Base-by-base conservation (phyloP, 352 stramenopile species). In the Globisporangium cederbergense region DNA sequence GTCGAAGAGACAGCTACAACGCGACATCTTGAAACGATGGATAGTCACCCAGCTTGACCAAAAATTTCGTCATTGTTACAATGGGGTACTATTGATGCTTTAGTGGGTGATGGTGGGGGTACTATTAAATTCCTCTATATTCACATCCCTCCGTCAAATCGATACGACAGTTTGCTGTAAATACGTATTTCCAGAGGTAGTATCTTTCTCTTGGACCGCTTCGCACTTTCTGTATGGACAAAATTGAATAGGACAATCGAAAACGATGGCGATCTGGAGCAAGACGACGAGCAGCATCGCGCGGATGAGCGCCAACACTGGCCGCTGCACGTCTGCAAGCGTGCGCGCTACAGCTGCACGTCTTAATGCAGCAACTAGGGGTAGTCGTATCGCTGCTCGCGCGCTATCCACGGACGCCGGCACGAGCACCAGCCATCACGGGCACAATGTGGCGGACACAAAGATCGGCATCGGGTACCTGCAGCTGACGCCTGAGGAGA, bases 401-500 rank as follows among this genome's bases (percentile, higher is more conserved):
- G 30, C 46, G 47, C 40, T 57, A 34, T 49, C 63, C 46, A 64
- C 14, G 62, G 55, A 32, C n/a, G 68, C 70, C 54, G 60, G 46
- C 32, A 72, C 74, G 8, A 78, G 58, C 28, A 58, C 62, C 9
- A 57, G 66, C 45, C 71, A 76, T 13, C 75, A 77, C 20, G 72
- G 73, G 32, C 73, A 89, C 54, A 79, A 85, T 43, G 72, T 78
- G 42, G 77, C 74, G 4, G 76, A 89, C 63, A 61, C 70, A 2
- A 83, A 81, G 20, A 77, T 92, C 30, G 81, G 81, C 60, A 89
- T 92, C 40, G 83, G 83, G 28, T 80, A 77, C 62, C 67, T 92
- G 40, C 81, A 76, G 59, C 70, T 92, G 42, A 52, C 81, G 30
- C 74, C 81, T 1, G 83, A 89, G 60, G 83, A 92, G 60, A 79